Conservation (phyloP, 257 asterid species). For the Marsdenia floribunda region DNA sequence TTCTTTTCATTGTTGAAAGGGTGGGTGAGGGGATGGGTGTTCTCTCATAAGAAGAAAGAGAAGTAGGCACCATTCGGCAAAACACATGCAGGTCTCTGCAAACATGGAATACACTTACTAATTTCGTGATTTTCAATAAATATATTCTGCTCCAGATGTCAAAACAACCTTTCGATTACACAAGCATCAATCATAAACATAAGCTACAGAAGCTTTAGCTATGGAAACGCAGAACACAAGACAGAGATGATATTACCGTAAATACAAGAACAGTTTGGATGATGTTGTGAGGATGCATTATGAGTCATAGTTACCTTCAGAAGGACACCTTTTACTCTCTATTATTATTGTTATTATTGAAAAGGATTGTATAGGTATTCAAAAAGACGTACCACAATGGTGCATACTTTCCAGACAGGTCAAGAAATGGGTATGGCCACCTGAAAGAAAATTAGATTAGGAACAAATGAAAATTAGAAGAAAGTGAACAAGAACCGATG, state of each 20-base stretch:
- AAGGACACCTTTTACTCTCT: background rate
- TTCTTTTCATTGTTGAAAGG: background rate
- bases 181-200: background rate
- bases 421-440: constrained; percentile 99
- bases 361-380: background rate
- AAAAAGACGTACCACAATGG: constrained; percentile 59
- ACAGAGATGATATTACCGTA: background rate
- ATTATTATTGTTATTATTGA: too few species aligned
- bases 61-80: background rate
- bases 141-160: background rate
- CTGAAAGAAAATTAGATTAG: constrained; percentile 33
- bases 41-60: background rate
- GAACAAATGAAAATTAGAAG: background rate
- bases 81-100: background rate
- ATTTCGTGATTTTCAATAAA: background rate
- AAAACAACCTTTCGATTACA: background rate
- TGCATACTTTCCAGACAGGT: constrained; percentile 46
- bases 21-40: background rate
- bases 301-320: background rate
- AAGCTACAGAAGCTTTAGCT: background rate
- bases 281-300: background rate
- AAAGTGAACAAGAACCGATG: background rate
- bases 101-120: background rate
- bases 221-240: background rate
- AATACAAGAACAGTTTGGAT: background rate